Evolutionary conservation across 176 grass and related monocot species (phyloP), one percentile per base, ranked within the genome.

Genomic region (Dactylis glomerata): DNA sequence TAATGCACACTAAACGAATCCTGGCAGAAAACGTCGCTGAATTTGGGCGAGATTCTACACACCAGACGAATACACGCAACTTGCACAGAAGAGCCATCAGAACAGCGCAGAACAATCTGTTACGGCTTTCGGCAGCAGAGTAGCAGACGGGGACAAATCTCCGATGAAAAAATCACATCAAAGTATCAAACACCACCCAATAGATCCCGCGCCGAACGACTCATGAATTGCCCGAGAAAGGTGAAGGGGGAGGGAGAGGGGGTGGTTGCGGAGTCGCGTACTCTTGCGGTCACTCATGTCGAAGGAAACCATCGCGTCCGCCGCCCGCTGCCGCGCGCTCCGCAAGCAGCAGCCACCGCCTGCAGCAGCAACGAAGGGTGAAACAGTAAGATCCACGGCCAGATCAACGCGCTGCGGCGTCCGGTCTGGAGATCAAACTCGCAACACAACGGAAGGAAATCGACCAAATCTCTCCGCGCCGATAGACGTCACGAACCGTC

Each of bases 271-370:
- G 46, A 80, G 75, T 76, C 67, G 24, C 87, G 57, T 92, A 97
- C 92, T 97, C 87, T 81, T 97, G 69, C 58, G 82, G 51, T 92
- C 94, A 66, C 62, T 90, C 86, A 94, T 94, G 79, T 97, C 92
- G 91, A 97, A 97, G 50, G 92, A 94, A 88, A 83, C 90, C 92
- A 97, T 95, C 87, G 57, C 67, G 34, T 75, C 58, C 46, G 57
- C 23, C 34, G 22, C 15, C 61, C 78, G 13, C 78, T 70, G 51
- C 78, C n/a, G 46, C 86, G 28, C 40, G 14, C n/a, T n/a, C n/a
- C 34, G 44, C 17, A 45, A 10, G 44, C 34, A 59, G 63, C 30
- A 55, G 66, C 52, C 38, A 68, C 72, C 73, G 65, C 42, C 86
- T 86, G 84, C 67, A 77, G 45, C 61, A 76, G 33, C 62, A 52